phyloP scores from a whole-genome alignment of 345 rosid species.

The Chamaenerion angustifolium region DNA sequence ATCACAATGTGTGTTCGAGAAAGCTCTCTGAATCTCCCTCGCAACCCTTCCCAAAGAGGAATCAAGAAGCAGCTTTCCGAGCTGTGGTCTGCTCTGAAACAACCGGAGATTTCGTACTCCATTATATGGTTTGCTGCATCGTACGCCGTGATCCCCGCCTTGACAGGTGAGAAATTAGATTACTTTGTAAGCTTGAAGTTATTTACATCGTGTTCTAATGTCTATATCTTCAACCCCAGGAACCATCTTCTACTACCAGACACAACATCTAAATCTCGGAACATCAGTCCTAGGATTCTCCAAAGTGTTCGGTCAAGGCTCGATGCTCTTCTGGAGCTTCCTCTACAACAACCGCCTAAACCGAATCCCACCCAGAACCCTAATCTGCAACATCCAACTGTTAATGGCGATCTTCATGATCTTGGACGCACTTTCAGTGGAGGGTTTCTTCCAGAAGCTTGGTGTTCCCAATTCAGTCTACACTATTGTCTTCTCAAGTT shows the following conservation, averaged over 20 bases:
- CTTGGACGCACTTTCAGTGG: constrained; percentile 63
- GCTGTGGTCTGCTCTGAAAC: constrained; percentile 36
- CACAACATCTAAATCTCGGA: constrained; percentile 39
- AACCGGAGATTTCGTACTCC: constrained; percentile 53
- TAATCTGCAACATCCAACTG: constrained; percentile 51
- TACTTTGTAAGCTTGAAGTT: no score
- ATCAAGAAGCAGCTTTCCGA: constrained; percentile 46
- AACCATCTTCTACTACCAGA: constrained; percentile 93
- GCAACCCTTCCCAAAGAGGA: constrained; percentile 31
- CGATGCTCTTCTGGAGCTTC: constrained; percentile 72
- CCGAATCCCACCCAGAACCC: constrained; percentile 44
- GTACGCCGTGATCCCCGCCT: constrained; percentile 52
- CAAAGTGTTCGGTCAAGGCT: constrained; percentile 70
- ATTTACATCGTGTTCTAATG: no score
- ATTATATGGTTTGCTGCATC: constrained; percentile 72
- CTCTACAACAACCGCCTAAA: constrained; percentile 42
- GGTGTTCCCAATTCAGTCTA: constrained; percentile 56
- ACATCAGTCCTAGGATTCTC: constrained; percentile 63
- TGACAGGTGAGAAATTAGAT: constrained; percentile 13
- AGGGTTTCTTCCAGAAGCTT: constrained; percentile 38
- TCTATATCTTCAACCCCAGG: constrained; percentile 15
- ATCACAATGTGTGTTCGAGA: constrained; percentile 42
- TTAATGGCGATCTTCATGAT: constrained; percentile 47
- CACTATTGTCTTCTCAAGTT: constrained; percentile 48
- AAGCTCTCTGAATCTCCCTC: constrained; percentile 51